Evolutionary conservation across 2,329 filamentous ascomycete species (phyloP), one percentile per base, ranked within the genome.

Genomic region (Penicillium vulpinum): DNA sequence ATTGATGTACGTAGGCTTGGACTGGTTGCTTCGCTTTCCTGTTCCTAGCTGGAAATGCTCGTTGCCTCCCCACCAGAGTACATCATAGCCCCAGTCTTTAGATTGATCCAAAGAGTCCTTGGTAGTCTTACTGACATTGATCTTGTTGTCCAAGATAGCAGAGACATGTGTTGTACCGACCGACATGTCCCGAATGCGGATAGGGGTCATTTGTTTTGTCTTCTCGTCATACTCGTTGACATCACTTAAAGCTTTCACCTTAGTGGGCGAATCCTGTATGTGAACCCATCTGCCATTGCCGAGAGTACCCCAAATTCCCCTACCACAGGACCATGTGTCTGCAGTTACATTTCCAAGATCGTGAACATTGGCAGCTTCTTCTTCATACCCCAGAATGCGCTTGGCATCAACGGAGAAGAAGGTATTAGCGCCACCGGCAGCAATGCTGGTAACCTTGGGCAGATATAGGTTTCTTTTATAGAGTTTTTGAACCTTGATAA

Each of bases 11-110:
- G 82, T 81, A 1, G 94, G 94, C 13, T 83, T 81, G 51, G 85
- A 84, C 10, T 89, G 70, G 69, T 97, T 97, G 68, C 85, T 94
- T 60, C 93, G 80, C 79, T 89, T 95, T 28, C 94, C 92, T 0
- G 89, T 97, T 13, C 94, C 94, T 26, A 99, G 84, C 76, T 99
- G 94, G 74, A 89, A 97, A 71, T 88, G 85, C 77, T 97, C 92
- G 68, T 97, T 99, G 51, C 91, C 91, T 60, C 94, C 94, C 91
- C 92, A 99, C 80, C 91, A 95, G 1, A 97, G 73, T 29, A 92
- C 87, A 71, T 97, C 94, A 5, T 89, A 86, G 47, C 94, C 94
- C 85, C 88, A 96, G 71, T 94, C 92, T n/a, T 65, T 63, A 1
- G 87, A 91, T 67, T 92, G 89, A 62, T 90, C 88, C 39, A 84